Percentiles rank a stretch among this genome's conserved stretches.
phyloP scores from a whole-genome alignment of 2,329 filamentous ascomycete genomes.

The Ploettnerulaceae sp. region DNA sequence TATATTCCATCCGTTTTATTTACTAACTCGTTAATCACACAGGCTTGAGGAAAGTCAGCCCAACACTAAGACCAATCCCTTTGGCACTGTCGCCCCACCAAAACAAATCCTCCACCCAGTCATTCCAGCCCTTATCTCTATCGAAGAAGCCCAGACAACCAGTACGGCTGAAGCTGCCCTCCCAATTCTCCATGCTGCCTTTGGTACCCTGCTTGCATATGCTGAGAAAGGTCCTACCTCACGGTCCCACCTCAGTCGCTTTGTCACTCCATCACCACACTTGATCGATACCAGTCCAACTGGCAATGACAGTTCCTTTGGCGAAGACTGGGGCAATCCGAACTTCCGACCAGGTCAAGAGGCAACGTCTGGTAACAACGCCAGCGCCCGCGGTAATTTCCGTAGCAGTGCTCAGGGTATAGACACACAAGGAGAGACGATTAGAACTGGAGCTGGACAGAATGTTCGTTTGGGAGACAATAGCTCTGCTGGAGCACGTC shows the following conservation, averaged over 20 bases:
- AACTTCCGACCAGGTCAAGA: background rate
- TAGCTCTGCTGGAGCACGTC: too few relatives aligned
- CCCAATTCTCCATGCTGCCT: slow-evolving; percentile 27
- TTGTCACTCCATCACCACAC: slow-evolving; percentile 18
- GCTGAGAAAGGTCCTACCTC: slow-evolving; percentile 19
- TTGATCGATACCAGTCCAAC: slow-evolving; percentile 26
- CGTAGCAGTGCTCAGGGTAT: too few relatives aligned
- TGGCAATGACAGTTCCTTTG: slow-evolving; percentile 30
- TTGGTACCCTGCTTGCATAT: slow-evolving; percentile 28
- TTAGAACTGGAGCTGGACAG: too few relatives aligned
- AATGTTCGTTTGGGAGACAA: too few relatives aligned
- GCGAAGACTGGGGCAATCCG: slow-evolving; percentile 29
- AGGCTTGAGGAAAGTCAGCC: background rate
- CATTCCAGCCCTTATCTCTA: slow-evolving; percentile 16
- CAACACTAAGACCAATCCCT: slow-evolving; percentile 5
- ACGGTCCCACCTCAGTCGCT: slow-evolving; percentile 22
- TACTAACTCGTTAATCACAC: background rate
- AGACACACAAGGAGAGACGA: too few relatives aligned
- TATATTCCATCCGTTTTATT: background rate
- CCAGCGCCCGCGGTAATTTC: background rate
- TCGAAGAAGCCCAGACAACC: slow-evolving; percentile 26
- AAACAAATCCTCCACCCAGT: slow-evolving; percentile 13
- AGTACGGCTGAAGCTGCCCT: slow-evolving; percentile 19
- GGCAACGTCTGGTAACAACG: background rate
- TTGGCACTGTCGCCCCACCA: slow-evolving; percentile 21